Percentiles rank a stretch among this genome's conserved stretches.
phyloP scores from a whole-genome alignment of 2,329 filamentous ascomycete species.

The Phialophora chinensis region DNA sequence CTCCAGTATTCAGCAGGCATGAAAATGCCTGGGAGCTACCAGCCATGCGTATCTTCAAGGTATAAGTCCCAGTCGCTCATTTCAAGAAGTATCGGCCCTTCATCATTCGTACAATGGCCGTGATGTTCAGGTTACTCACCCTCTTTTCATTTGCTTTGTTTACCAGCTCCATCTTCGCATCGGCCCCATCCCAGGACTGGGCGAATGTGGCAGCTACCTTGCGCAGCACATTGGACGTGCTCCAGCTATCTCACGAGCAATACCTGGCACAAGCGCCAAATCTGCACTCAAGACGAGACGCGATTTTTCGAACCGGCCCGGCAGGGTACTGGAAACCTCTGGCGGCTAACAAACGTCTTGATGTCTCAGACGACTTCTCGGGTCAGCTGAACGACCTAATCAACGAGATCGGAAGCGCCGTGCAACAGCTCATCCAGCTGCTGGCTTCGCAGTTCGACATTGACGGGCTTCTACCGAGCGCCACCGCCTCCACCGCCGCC shows the following conservation, averaged over 20 bases:
- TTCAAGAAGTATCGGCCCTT: not conserved
- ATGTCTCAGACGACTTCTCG: slow-evolving; percentile 17
- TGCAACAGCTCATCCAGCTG: slow-evolving; percentile 25
- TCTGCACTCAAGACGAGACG: slow-evolving; percentile 6
- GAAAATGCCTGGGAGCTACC: slow-evolving; percentile 24
- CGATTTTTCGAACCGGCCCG: slow-evolving; percentile 6
- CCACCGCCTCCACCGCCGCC: not conserved
- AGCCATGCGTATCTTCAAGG: slow-evolving; percentile 24
- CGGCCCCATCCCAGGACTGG: slow-evolving; percentile 18
- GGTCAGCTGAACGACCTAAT: slow-evolving; percentile 21
- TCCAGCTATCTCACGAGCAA: slow-evolving; percentile 21
- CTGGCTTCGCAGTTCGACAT: slow-evolving; percentile 23
- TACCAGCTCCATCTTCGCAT: slow-evolving; percentile 11
- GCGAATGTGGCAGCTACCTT: slow-evolving; percentile 11
- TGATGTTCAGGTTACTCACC: slow-evolving; percentile 1
- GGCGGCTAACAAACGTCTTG: slow-evolving; percentile 9
- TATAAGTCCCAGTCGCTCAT: slow-evolving; percentile 27
- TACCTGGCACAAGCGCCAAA: slow-evolving; percentile 11
- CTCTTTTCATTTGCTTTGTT: slow-evolving; percentile 15
- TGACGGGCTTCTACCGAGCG: slow-evolving; percentile 6
- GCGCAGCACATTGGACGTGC: slow-evolving; percentile 17
- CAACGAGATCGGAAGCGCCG: slow-evolving; percentile 15
- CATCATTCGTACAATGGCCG: slow-evolving; percentile 8
- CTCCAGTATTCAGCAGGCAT: slow-evolving; percentile 20
- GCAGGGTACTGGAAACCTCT: slow-evolving; percentile 25